Conservation (phyloP, 2,329 filamentous ascomycete genomes). For the Fusarium nisikadoi region DNA sequence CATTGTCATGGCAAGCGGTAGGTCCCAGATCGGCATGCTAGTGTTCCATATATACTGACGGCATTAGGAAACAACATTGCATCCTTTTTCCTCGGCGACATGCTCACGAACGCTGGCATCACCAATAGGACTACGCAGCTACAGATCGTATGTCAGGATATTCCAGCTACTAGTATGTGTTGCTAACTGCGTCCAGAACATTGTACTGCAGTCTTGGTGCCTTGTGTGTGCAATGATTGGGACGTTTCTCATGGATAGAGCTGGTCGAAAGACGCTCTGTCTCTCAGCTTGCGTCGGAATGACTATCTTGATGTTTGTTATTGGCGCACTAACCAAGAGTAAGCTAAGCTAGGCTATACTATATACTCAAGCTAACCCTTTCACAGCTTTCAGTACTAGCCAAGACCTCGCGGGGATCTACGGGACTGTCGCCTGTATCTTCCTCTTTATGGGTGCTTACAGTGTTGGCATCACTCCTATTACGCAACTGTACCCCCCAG, state of each 20-base stretch:
- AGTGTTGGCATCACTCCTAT: neutral
- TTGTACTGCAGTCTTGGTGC: neutral
- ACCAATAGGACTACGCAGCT: neutral
- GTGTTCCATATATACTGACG: fast-evolving
- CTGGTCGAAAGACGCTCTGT: neutral
- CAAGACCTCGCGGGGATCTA: neutral
- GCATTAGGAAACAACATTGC: neutral
- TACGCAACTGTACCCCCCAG: neutral
- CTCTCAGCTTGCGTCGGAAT: neutral
- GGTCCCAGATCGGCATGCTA: fast-evolving
- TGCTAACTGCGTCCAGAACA: neutral
- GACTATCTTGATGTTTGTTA: neutral
- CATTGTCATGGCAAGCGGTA: neutral
- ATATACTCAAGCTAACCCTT: neutral
- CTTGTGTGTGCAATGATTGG: neutral
- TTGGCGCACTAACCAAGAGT: neutral
- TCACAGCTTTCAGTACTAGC: neutral
- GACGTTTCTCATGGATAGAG: neutral
- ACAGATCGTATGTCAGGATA: neutral
- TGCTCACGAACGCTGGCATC: neutral
- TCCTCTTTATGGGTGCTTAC: neutral
- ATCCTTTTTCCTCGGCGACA: neutral
- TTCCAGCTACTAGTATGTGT: fast-evolving
- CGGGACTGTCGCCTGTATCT: neutral
- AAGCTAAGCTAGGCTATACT: too few relatives aligned